Percentiles rank a stretch among this genome's conserved stretches.
phyloP scores from a whole-genome alignment of 2,329 filamentous ascomycete species.

The Colletotrichum cordylinicola region DNA sequence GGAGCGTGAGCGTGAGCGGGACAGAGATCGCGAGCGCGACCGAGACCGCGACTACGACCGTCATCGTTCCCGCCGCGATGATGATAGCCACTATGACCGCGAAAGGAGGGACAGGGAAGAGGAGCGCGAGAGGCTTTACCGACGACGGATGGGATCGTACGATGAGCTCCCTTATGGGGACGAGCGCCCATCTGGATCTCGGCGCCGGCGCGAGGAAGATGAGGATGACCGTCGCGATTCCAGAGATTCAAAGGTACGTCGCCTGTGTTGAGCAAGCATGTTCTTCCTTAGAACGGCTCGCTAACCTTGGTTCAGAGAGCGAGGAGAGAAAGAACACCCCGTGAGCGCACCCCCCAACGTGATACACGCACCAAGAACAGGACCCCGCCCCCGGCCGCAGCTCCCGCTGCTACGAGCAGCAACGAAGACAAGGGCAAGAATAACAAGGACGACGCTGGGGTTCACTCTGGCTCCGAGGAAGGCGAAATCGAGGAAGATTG shows the following conservation, averaged over 20 bases:
- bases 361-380: slow-evolving; percentile 63
- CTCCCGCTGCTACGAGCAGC: slow-evolving; percentile 26
- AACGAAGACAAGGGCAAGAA: slow-evolving; percentile 25
- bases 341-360: slow-evolving; percentile 66
- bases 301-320: slow-evolving; percentile 54
- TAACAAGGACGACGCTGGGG: slow-evolving; percentile 60
- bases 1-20: slow-evolving; percentile 25
- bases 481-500: slow-evolving; percentile 93
- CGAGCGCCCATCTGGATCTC: slow-evolving; percentile 66
- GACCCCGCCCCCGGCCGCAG: slow-evolving; percentile 49
- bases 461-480: slow-evolving; percentile 92
- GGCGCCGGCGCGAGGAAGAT: slow-evolving; percentile 80
- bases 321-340: slow-evolving; percentile 61
- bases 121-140: slow-evolving; percentile 87
- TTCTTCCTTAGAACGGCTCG: not conserved
- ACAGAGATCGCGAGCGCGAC: slow-evolving; percentile 37
- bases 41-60: slow-evolving; percentile 54
- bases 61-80: slow-evolving; percentile 63
- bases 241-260: slow-evolving; percentile 70
- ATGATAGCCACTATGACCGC: slow-evolving; percentile 77
- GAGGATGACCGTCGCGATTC: slow-evolving; percentile 73
- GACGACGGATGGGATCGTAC: slow-evolving; percentile 79
- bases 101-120: slow-evolving; percentile 89
- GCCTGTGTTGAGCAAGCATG: not conserved
- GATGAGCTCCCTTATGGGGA: slow-evolving; percentile 94